Base-by-base conservation (phyloP, 2,329 filamentous ascomycete genomes). In the Emmonsia crescens region DNA sequence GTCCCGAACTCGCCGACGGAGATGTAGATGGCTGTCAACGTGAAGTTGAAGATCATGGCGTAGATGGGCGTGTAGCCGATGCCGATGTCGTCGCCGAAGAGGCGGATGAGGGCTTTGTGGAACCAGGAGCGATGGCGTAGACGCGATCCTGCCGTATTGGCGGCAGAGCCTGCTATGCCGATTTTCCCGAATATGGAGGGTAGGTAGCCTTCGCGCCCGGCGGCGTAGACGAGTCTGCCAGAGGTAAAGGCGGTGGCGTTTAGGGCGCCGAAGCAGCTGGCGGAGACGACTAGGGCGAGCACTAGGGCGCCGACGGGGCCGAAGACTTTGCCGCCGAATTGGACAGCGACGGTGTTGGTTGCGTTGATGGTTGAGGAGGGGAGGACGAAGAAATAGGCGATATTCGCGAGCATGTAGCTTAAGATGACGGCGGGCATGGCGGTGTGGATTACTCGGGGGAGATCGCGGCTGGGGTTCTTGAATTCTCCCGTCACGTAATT, bases 401-500 rank as follows among this genome's bases (percentile, higher is more conserved):
- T 76, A 73, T 97, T 99, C 66, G 93, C 93, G 57, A 97, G 81
- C 38, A 97, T 80, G 75, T 97, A 99, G 68, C 84, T 89, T 33
- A 91, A 73, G 65, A 99, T 97, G 62, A 99, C 93, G 52, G 96
- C 79, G 1, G 94, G 92, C 83, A 99, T 94, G 16, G 93, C 92
- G 0, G 93, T 96, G 76, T 99, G 94, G 62, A 99, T 96, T 31
- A 96, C 92, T 27, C 91, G 86, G 0, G 94, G 94, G 10, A 99
- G 85, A 73, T 99, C 94, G 65, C 91, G 86, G 56, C 84, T 83
- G 0, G 94, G 91, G 71, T 96, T 92, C 69, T 91, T 89, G 78
- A 99, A 97, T 76, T 99, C 94, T 68, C 92, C 94, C 0, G 95
- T 91, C 6, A 99, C 94, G 71, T 96, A 99, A 76, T 96, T 99